A percentile compares a stretch with the other conserved stretches of the same genome.
These are phyloP conservation scores for Entomortierella parvispora DNA, from an alignment of 192 early-diverging fungal genomes.

Conservation along the genomic window DNA sequence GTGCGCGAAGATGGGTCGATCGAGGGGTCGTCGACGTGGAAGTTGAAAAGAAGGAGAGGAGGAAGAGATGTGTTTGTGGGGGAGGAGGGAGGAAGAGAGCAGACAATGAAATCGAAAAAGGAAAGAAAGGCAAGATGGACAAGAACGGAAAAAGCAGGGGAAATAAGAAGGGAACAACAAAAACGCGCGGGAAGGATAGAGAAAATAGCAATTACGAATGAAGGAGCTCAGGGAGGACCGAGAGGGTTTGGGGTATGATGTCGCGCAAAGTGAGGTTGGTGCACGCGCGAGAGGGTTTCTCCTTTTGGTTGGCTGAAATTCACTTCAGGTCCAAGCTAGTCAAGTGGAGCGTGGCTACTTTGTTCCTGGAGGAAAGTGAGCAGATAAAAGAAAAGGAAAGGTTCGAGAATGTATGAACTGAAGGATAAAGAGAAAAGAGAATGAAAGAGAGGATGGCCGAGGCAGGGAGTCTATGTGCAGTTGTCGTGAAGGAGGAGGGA, in stretches of 20 bases:
- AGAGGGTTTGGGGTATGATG: too few relatives aligned
- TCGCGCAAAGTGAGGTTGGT: too few relatives aligned
- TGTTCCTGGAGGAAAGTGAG: not conserved
- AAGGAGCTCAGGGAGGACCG: too few relatives aligned
- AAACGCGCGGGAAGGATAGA: too few relatives aligned
- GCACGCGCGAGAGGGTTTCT: too few relatives aligned
- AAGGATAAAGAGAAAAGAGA: not conserved
- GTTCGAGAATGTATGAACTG: not conserved
- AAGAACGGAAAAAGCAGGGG: conserved; percentile 5
- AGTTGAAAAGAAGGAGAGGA: not conserved
- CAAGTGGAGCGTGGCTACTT: too few relatives aligned
- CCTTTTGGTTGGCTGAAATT: not conserved
- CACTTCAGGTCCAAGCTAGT: not conserved
- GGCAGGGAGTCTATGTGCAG: not conserved
- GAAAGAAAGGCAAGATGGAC: not conserved
- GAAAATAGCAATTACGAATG: too few relatives aligned
- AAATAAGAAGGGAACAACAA: too few relatives aligned
- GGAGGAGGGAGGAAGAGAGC: not conserved
- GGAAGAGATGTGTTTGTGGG: not conserved
- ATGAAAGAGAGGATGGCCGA: not conserved
- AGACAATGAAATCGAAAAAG: not conserved
- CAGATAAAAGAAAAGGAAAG: not conserved
- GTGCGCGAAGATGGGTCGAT: too few relatives aligned
- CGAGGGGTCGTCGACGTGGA: too few relatives aligned
- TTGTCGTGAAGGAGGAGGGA: not conserved